Conservation (phyloP, 208 protist species). For the Trypanosoma conorhini region DNA sequence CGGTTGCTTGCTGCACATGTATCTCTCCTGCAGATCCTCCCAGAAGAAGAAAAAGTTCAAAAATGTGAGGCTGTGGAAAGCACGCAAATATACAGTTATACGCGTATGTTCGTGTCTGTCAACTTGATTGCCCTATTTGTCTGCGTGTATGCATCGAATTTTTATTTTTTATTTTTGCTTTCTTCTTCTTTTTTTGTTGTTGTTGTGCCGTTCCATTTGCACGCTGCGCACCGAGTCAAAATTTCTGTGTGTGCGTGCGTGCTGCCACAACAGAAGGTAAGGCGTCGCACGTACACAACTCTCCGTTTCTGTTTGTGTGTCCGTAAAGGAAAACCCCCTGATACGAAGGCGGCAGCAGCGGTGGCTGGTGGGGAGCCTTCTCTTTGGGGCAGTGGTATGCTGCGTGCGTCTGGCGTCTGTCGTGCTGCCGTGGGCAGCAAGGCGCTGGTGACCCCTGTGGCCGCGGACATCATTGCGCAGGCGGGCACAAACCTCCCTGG, state of each 20-base stretch:
- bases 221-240: background rate
- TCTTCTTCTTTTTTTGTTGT: background rate
- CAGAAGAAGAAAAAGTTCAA: background rate
- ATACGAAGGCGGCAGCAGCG: background rate
- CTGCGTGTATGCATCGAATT: conserved; percentile 16
- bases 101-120: background rate
- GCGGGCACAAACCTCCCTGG: conserved; percentile 77
- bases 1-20: background rate
- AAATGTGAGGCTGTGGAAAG: background rate
- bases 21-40: background rate
- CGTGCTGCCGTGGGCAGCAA: conserved; percentile 55
- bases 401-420: conserved; percentile 1
- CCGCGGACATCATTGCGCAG: conserved; percentile 46
- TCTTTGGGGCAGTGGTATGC: background rate
- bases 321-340: background rate
- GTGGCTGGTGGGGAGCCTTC: background rate
- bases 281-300: background rate
- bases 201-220: background rate
- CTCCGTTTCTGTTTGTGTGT: conserved; percentile 3
- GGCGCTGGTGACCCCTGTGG: conserved; percentile 47
- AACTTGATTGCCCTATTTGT: conserved; percentile 19
- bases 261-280: background rate
- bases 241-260: background rate
- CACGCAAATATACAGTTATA: background rate
- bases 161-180: conserved; percentile 14